phyloP scores from a whole-genome alignment of 148 eudicot species.

The Euryodendron excelsum region DNA sequence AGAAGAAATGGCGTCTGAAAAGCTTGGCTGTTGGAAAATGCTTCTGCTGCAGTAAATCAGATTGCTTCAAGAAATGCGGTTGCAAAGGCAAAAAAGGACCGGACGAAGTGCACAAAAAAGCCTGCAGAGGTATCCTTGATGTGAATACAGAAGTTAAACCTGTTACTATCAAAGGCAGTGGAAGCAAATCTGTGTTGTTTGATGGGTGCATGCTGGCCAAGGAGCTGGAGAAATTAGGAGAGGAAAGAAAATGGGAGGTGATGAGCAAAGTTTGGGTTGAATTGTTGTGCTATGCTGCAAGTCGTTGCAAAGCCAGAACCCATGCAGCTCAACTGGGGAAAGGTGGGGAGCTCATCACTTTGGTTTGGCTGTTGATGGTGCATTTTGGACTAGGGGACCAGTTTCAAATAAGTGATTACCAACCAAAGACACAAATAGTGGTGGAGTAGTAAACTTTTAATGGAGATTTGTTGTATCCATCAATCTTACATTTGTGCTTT shows the following conservation, averaged over 20 bases:
- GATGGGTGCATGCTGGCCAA: conserved; percentile 2
- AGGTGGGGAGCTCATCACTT: conserved; percentile 8
- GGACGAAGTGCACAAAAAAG: neutral
- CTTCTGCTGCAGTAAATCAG: neutral
- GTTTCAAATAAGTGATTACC: neutral
- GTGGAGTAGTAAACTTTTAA: conserved; percentile 3
- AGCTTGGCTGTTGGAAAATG: neutral
- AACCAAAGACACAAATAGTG: neutral
- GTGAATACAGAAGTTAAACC: neutral
- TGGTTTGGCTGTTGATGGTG: conserved; percentile 9
- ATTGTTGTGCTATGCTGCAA: conserved; percentile 3
- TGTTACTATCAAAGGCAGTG: neutral
- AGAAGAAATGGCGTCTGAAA: too few species aligned
- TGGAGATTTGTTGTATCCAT: too few species aligned
- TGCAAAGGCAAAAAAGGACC: neutral
- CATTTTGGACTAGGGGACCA: conserved; percentile 9
- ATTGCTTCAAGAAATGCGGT: too few species aligned
- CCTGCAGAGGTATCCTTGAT: neutral
- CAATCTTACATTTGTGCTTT: too few species aligned
- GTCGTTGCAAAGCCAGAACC: neutral
- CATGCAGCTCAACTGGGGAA: conserved; percentile 1
- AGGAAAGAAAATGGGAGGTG: neutral
- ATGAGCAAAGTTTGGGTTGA: conserved; percentile 11
- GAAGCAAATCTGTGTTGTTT: conserved; percentile 12
- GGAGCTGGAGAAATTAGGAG: neutral